A percentile compares a stretch with the other conserved stretches of the same genome.
These are phyloP conservation scores for Arabidopsis suecica DNA, from an alignment of 345 rosid genomes.

Conservation along the genomic window DNA sequence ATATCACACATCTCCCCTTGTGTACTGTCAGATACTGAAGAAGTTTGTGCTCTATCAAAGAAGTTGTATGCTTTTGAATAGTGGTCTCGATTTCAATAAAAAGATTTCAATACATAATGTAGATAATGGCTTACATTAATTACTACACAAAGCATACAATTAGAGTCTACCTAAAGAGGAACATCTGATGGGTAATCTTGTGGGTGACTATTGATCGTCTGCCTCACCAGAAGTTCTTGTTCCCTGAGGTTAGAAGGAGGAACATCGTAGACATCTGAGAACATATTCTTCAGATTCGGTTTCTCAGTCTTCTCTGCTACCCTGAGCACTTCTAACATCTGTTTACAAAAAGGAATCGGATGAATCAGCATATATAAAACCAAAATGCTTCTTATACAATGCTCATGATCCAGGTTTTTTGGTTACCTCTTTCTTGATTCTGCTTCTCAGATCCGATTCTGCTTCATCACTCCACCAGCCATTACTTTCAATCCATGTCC, in stretches of 20 bases:
- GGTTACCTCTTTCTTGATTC: slow-evolving; percentile 71
- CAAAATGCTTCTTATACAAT: not conserved
- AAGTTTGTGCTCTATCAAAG: slow-evolving; percentile 14
- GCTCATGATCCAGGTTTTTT: not conserved
- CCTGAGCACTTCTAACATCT: slow-evolving; percentile 78
- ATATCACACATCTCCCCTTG: not conserved
- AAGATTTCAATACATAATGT: not conserved
- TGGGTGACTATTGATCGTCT: slow-evolving; percentile 59
- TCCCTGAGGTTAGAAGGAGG: slow-evolving; percentile 72
- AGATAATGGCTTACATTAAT: not conserved
- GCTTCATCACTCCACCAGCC: slow-evolving; percentile 82
- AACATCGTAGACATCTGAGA: slow-evolving; percentile 77
- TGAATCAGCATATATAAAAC: not conserved
- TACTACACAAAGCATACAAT: slow-evolving; percentile 11
- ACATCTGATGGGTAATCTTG: slow-evolving; percentile 76
- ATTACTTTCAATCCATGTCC: slow-evolving; percentile 70
- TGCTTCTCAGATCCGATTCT: slow-evolving; percentile 67
- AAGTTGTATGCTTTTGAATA: slow-evolving; percentile 8
- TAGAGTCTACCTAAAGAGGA: slow-evolving; percentile 51
- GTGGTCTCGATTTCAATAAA: slow-evolving; percentile 24
- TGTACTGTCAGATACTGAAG: not conserved
- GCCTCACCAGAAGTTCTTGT: slow-evolving; percentile 67
- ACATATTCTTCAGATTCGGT: slow-evolving; percentile 65
- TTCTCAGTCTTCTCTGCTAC: slow-evolving; percentile 75
- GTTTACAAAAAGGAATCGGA: slow-evolving; percentile 31